A percentile compares a stretch with the other conserved stretches of the same genome.
Evolutionary conservation across 179 eudicot genomes (phyloP).

Genomic region (Spergularia azorica): DNA sequence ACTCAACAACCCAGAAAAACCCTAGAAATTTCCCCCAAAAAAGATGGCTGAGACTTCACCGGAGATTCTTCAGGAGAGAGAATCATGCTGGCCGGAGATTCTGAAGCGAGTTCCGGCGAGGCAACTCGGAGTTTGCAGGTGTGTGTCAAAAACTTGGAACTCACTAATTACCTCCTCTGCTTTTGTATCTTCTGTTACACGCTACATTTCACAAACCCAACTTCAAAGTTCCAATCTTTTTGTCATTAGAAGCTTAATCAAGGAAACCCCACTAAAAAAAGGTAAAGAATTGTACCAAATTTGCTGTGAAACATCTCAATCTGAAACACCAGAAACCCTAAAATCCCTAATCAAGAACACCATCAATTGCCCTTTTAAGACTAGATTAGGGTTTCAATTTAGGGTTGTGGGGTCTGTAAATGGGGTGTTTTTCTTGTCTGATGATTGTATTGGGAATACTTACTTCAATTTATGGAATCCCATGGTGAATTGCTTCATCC

Average conservation of each 20-base stretch:
- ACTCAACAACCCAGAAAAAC: neutral
- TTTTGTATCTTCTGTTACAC: neutral
- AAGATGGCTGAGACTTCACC: conserved; percentile 7
- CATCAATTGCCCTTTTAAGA: neutral
- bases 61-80: neutral
- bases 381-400: neutral
- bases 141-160: conserved; percentile 15
- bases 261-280: neutral
- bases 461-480: conserved; percentile 10
- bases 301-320: neutral
- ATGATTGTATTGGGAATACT: neutral
- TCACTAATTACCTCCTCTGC: neutral
- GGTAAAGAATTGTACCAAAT: conserved; percentile 4
- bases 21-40: neutral
- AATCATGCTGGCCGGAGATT: conserved; percentile 11
- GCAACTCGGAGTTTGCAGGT: conserved; percentile 4
- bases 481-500: neutral
- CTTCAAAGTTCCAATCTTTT: neutral
- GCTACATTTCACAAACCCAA: neutral
- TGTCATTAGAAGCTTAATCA: neutral
- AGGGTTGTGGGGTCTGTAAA: conserved; percentile 14
- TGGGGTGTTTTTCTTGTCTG: conserved; percentile 9
- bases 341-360: neutral
- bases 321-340: neutral
- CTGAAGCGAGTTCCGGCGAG: conserved; percentile 8